Conservation (phyloP, 176 grass and related monocot genomes). For the Cocos nucifera region DNA sequence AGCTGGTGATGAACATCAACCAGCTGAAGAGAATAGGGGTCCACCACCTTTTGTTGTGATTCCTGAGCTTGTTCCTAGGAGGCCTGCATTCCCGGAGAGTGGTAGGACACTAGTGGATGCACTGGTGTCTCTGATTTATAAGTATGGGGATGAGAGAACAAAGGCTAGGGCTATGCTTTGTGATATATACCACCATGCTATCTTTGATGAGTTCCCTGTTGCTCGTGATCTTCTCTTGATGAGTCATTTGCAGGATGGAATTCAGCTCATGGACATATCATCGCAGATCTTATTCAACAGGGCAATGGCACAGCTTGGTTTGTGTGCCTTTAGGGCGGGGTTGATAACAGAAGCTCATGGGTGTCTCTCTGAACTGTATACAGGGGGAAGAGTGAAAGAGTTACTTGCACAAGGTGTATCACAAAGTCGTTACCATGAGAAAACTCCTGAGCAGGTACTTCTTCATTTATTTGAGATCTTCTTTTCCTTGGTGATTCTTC, state of each 20-base stretch:
- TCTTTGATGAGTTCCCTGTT: constrained; percentile 77
- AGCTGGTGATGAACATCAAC: constrained; percentile 26
- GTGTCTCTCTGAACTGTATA: constrained; percentile 79
- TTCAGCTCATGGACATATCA: constrained; percentile 93
- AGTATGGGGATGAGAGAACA: constrained; percentile 82
- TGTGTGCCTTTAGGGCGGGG: constrained; percentile 86
- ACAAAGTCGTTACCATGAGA: constrained; percentile 91
- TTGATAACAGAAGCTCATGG: constrained; percentile 78
- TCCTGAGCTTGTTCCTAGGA: constrained; percentile 75
- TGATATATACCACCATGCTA: constrained; percentile 94
- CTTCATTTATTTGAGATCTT: background rate
- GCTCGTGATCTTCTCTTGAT: constrained; percentile 90
- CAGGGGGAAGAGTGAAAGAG: constrained; percentile 78
- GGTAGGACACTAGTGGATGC: constrained; percentile 63
- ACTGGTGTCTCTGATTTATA: constrained; percentile 84
- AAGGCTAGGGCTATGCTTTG: constrained; percentile 96
- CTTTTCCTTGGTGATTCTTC: background rate
- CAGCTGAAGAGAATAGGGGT: constrained; percentile 32
- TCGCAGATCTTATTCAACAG: constrained; percentile 93
- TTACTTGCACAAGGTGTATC: constrained; percentile 88
- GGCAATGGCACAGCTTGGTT: constrained; percentile 79
- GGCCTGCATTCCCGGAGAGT: constrained; percentile 76
- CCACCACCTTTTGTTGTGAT: constrained; percentile 63
- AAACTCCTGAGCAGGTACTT: constrained; percentile 88
- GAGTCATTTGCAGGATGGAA: constrained; percentile 91